Base-by-base conservation (phyloP, 306 rosid genomes). In the Casuarina equisetifolia region DNA sequence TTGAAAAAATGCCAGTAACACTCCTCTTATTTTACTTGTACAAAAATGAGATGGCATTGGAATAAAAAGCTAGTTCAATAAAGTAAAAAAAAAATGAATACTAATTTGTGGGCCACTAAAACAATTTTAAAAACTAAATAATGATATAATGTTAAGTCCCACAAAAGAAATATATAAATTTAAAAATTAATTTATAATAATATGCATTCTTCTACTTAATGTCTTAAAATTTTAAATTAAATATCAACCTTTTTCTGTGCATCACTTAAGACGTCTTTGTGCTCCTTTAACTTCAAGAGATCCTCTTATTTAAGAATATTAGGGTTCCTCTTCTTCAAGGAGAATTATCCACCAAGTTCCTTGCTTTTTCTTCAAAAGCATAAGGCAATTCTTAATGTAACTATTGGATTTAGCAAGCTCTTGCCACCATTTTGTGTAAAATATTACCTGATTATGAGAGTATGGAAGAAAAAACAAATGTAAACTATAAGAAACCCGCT, bases 401-500 rank as follows among this genome's bases (percentile, higher is more conserved):
- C 87, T 87, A 84, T 84, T 86, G 64, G 89, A 83, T 70, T 83
- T 83, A 77, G 84, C 90, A 71, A 89, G 80, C 76, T 80, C 88
- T 77, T 81, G 94, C 76, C 77, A 76, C 77, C 82, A 81, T 67
- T 80, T 91, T 86, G 86, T 79, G 86, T 62, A 79, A 50, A 89
- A 72, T 87, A 86, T 85, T 77, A 91, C 97, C 78, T 83, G 82
- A 84, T 92, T 95, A 97, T 95, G 96, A 87, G 82, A 91, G 54
- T 59, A 76, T 63, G 58, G 53, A 61, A 52, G 40, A 75, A 69
- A 81, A 36, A 58, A 12, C 32, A 25, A 15, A 66, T 40, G 78
- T 77, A 52, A 74, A 75, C 38, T 10, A 64, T 36, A 61, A 85
- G 78, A 74, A 74, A 36, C 70, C 62, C 66, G 15, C 67, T 79